Evolutionary conservation across 176 grass and related monocot genomes (phyloP), one percentile per base, ranked within the genome.

Genomic region (Ananas comosus): DNA sequence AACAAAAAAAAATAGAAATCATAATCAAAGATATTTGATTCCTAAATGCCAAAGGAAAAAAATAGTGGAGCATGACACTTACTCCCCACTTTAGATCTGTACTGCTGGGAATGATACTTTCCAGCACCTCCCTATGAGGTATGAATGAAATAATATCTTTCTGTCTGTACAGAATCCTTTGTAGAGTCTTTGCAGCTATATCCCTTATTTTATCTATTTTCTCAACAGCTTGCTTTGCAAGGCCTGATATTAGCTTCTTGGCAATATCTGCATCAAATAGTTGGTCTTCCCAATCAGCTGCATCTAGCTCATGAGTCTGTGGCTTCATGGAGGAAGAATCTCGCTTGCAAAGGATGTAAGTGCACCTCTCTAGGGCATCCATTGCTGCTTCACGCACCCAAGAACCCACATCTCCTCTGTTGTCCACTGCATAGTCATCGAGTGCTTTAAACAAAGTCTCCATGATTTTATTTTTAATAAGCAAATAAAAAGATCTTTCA

Each of bases 381-480:
- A 97, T 97, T 76, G 93, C 86, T 70, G 93, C 93, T 85, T 97
- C 89, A 59, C 89, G 93, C 48, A 97, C 86, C 93, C 89, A 97
- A 75, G 89, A 97, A 70, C 93, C 93, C 27, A 97, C 89, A 69
- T 97, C 93, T 79, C 89, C 93, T 92, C 93, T 87, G 64, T 97
- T 97, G 73, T 92, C 89, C 69, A 97, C 80, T 80, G 93, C 79
- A 75, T 92, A 97, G 74, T 97, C 93, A 63, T 97, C 77, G 19
- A 97, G 93, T 81, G 93, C 93, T 92, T 66, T 79, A 64, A 97
- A 85, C 69, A 97, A 78, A 65, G 82, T 72, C 74, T 48, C 80
- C 53, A 97, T 81, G 57, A 88, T 89, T 74, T 80, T 69, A 74
- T 71, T 78, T 75, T 88, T 97, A 72, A 97, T 90, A 64, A 87